Base-by-base conservation (phyloP, 2,329 filamentous ascomycete genomes). In the Geosmithia flava region DNA sequence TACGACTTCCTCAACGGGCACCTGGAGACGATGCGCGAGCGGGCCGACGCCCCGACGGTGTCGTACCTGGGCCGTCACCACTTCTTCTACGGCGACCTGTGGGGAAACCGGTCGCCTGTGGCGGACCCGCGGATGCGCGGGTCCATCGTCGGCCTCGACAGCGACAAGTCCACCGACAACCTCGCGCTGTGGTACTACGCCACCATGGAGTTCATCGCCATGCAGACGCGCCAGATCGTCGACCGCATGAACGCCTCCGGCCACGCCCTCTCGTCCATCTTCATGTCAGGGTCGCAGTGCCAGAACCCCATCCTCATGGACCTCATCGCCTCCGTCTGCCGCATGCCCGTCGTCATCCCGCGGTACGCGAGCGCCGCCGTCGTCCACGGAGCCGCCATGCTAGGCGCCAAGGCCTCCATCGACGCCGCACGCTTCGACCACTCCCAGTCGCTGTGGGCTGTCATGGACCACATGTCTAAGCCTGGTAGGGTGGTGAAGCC, bases 231-330 rank as follows among this genome's bases (percentile, higher is more conserved):
- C 50, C 93, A 98, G 66, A 98, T 98, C 58, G 78, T 98, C 53
- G 85, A 94, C 59, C 78, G 85, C 37, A 96, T 98, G 90, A 98
- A 97, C 72, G 72, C 77, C 44, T 74, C 88, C 1, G 93, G 93
- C 10, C 93, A 98, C 68, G 72, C 78, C 55, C 90, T 98, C 64
- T 81, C 76, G 46, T 91, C 85, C 53, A 95, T 98, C 67, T 98
- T 97, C 78, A 97, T 98, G 93, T 95, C 88, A 4, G 93, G 93
- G 52, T 94, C 87, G 11, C 93, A 97, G 65, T 98, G 93, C 72
- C 90, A 96, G 68, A 98, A 98, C 66, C 80, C 84, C 33, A 80
- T 97, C 51, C 74, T 98, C 48, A 95, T 98, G 83, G 77, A 81
- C 50, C 79, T 98, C 16, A 85, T 98, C 57, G 89, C 93, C 15